These are phyloP conservation scores for Penicillium concentricum DNA, from an alignment of 2,329 filamentous ascomycete genomes.

Conservation along the genomic window DNA sequence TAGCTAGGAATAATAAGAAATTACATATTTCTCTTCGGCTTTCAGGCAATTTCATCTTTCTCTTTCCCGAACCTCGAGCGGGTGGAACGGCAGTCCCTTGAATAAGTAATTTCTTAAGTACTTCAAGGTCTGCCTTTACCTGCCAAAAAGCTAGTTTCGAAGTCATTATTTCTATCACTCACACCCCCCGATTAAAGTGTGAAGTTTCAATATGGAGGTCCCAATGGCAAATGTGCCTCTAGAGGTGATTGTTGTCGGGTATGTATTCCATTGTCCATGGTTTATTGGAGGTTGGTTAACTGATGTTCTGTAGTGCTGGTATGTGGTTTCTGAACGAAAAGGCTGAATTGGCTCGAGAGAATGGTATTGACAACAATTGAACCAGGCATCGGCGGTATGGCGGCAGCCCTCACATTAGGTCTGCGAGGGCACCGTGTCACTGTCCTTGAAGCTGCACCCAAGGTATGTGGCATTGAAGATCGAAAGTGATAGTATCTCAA, in stretches of 20 bases:
- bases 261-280: conserved; percentile 11
- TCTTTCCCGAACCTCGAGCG: neutral
- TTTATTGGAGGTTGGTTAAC: neutral
- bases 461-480: conserved; percentile 21
- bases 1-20: neutral
- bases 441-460: conserved; percentile 35
- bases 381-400: conserved; percentile 38
- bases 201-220: conserved; percentile 17
- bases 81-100: neutral
- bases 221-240: conserved; percentile 29
- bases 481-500: too few species aligned
- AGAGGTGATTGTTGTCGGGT: conserved; percentile 37
- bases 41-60: neutral
- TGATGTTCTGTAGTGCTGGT: conserved; percentile 28
- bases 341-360: neutral
- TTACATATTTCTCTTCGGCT: neutral
- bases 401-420: conserved; percentile 36
- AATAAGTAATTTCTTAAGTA: neutral
- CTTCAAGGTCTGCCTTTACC: neutral
- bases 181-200: neutral
- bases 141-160: neutral
- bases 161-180: neutral
- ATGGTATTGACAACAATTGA: neutral
- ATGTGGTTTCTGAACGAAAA: conserved; percentile 10
- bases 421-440: conserved; percentile 34